A percentile compares a stretch with the other conserved stretches of the same genome.
phyloP scores from a whole-genome alignment of 2,329 filamentous ascomycete genomes.

The Malbranchea cinnamomea region DNA sequence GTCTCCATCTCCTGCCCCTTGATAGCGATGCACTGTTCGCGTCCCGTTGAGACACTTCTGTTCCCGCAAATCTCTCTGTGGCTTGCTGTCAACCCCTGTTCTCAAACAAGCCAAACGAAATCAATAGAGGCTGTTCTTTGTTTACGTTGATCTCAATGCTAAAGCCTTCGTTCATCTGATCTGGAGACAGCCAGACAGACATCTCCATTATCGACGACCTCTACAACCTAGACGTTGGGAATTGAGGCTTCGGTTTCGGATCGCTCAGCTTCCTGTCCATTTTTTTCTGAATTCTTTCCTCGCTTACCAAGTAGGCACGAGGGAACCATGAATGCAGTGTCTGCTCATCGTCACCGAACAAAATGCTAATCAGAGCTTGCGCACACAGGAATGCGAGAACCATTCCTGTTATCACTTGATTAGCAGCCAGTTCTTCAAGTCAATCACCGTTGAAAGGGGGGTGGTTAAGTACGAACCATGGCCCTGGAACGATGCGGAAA shows the following conservation, averaged over 20 bases:
- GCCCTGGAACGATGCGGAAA: conserved; percentile 10
- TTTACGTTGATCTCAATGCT: too few species aligned
- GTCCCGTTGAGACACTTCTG: neutral
- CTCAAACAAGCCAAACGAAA: too few species aligned
- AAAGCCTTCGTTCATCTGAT: neutral
- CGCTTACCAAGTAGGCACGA: conserved; percentile 7
- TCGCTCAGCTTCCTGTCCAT: too few species aligned
- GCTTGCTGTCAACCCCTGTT: too few species aligned
- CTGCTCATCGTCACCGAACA: conserved; percentile 9
- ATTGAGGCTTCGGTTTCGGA: conserved; percentile 1
- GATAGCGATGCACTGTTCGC: too few species aligned
- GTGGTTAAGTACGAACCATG: conserved; percentile 7
- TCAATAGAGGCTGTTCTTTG: too few species aligned
- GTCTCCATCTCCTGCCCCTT: too few species aligned
- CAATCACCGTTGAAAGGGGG: neutral
- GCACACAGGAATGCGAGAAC: conserved; percentile 9
- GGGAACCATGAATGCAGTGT: conserved; percentile 9
- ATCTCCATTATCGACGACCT: too few species aligned
- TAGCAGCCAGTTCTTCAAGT: neutral
- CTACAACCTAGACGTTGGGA: too few species aligned
- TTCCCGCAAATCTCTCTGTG: neutral
- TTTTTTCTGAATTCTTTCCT: conserved; percentile 2
- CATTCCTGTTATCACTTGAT: conserved; percentile 7
- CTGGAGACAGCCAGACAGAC: too few species aligned
- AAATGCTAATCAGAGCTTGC: conserved; percentile 8